Conservation (phyloP, 2,329 filamentous ascomycete genomes). For the Fusarium mangiferae region DNA sequence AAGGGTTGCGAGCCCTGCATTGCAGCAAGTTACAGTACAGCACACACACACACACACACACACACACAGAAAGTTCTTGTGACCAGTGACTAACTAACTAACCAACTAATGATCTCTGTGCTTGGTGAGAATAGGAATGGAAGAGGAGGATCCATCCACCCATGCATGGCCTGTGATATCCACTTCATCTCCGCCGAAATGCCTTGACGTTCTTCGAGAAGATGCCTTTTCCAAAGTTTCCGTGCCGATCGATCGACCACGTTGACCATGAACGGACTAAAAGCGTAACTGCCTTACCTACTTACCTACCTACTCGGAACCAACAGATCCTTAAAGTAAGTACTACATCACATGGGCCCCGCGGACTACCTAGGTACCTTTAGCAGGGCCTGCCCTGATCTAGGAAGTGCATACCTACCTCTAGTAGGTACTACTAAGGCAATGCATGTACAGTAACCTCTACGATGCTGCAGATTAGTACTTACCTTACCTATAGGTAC, state of each 20-base stretch:
- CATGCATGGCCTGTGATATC: background rate
- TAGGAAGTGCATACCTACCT: background rate
- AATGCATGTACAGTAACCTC: background rate
- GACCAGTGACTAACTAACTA: background rate
- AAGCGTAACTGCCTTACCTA: background rate
- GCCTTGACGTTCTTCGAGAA: background rate
- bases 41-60: background rate
- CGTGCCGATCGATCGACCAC: constrained; percentile 31
- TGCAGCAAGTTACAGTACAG: background rate
- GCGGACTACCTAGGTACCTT: background rate
- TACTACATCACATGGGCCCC: background rate
- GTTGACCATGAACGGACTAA: background rate
- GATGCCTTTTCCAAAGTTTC: background rate
- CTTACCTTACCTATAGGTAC: too few species aligned
- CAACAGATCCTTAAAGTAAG: background rate
- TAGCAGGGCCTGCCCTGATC: background rate
- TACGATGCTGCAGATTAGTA: background rate
- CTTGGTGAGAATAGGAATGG: background rate
- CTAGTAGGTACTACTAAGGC: too few species aligned
- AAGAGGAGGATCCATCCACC: background rate
- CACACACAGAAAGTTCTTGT: background rate
- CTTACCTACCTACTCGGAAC: background rate
- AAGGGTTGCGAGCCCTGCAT: constrained; percentile 1
- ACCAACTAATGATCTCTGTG: background rate
- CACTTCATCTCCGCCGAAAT: constrained; percentile 1